Base-by-base conservation (phyloP, 169 alveolate species). In the Plasmodium vinckei region DNA sequence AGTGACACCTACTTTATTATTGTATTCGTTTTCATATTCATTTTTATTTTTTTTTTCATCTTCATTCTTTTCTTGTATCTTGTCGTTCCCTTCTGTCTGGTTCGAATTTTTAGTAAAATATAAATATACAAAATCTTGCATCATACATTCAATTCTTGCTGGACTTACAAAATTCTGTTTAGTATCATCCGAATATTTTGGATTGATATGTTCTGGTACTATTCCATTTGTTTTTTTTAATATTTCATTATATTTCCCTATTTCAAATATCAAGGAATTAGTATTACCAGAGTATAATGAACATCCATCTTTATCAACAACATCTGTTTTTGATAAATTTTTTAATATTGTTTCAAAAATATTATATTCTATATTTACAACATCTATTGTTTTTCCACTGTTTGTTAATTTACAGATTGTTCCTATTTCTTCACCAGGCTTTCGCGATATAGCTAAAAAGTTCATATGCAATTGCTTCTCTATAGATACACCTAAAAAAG, bases 131-230 rank as follows among this genome's bases (percentile, higher is more conserved):
- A 93, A 94, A 77, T 96, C 98, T 86, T 97, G 97, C 98, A 96
- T 96, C 97, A 96, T 95, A 64, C 98, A 94, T 77, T 97, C 99
- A 12, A 97, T 92, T 73, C 99, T 90, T 23, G 98, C 93, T 15
- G 99, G 96, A 9, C 96, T 64, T 63, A 95, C 95, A 92, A 97
- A 97, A 25, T 87, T 92, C 17, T 95, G 92, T 72, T 95, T 93
- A 0, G 95, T 88, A 17, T 95, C 95, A 71, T 97, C 98, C 0
- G 96, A 96, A 73, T 97, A 97, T 89, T 97, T 97, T 13, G 99
- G 99, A 75, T 97, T 97, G 9, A 97, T 96, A 87, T 95, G 96
- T 92, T 96, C 99, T n/a, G 98, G 97, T 47, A 97, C 96, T 13
- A 94, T 73, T 71, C 99, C 99, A 59, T 95, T 91, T 4, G 99